Conservation (phyloP, 1,284 basidiomycete species). For the Ceratobasidium sp. region DNA sequence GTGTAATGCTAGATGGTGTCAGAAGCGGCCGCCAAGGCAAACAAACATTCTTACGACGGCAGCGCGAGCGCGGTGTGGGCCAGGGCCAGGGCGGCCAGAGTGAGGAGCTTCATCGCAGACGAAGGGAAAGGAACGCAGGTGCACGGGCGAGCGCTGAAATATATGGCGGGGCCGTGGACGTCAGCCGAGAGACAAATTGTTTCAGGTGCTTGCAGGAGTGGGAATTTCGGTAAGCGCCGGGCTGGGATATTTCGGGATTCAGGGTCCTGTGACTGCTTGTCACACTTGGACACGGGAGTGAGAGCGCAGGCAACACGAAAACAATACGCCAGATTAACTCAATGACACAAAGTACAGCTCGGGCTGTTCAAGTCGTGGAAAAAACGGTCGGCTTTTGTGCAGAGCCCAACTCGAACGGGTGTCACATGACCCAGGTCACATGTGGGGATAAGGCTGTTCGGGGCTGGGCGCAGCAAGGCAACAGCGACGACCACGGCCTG, state of each 20-base stretch:
- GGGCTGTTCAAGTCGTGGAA: no score
- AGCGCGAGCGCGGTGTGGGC: conserved; percentile 43
- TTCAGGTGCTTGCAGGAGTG: neutral
- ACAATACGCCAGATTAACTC: no score
- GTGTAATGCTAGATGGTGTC: conserved; percentile 68
- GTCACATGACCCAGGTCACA: no score
- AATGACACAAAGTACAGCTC: no score
- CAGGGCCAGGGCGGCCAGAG: conserved; percentile 40
- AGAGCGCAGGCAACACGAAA: no score
- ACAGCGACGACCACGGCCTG: neutral
- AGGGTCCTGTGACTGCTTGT: no score
- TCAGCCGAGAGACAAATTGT: conserved; percentile 5
- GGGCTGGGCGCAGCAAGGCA: neutral
- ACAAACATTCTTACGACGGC: conserved; percentile 55
- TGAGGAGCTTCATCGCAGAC: conserved; percentile 47
- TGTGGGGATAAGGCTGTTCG: neutral
- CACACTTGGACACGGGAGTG: no score
- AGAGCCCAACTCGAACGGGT: no score
- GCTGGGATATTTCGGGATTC: no score
- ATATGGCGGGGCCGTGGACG: neutral
- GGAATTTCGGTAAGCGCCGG: no score
- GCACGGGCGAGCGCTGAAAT: neutral
- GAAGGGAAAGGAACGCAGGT: conserved; percentile 8
- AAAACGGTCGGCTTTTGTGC: no score
- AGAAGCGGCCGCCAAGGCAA: neutral